Base-by-base conservation (phyloP, 2,329 filamentous ascomycete species). In the Simplicillium sp. region DNA sequence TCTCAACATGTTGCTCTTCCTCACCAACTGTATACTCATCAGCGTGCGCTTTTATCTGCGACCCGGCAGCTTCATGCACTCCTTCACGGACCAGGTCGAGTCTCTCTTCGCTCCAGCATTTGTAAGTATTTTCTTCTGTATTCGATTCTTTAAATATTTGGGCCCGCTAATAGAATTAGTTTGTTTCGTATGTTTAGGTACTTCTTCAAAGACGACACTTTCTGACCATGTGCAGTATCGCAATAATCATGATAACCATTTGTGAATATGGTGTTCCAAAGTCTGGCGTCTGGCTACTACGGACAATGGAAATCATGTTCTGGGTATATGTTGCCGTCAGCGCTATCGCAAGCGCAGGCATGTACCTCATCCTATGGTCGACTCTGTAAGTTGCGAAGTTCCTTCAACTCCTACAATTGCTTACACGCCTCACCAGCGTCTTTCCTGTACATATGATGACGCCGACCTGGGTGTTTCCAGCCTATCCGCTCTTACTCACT, bases 391-490 rank as follows among this genome's bases (percentile, higher is more conserved):
- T 51, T 25, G 5, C 9, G 8, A 18, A 4, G 12, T 29, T n/a
- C 14, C 20, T 12, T 9, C 11, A 11, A n/a, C 20, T 3, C 13
- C 18, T 34, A 34, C 45, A 3, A 43, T 11, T 7, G 2, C 20
- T 20, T 14, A 40, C 31, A 29, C 7, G 4, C 15, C n/a, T 32
- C 31, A 11, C 35, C 14, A 74, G 65, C 60, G 63, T 66, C 18
- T 72, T 71, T 37, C 70, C 87, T 0, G 85, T 92, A 37, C 82
- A 85, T 29, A 80, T 80, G 39, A 92, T 94, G 87, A 92, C 86
- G 1, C 86, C 86, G 0, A 79, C 87, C 14, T 92, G 86, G 86
- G 87, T 90, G 41, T 92, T 92, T 49, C 87, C 86, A 0, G 85
- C 83, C 1, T 94, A 94, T 48, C 85, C 87, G 1, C 69, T 92